phyloP scores from a whole-genome alignment of 352 stramenopile species.

The Globisporangium barbulae region DNA sequence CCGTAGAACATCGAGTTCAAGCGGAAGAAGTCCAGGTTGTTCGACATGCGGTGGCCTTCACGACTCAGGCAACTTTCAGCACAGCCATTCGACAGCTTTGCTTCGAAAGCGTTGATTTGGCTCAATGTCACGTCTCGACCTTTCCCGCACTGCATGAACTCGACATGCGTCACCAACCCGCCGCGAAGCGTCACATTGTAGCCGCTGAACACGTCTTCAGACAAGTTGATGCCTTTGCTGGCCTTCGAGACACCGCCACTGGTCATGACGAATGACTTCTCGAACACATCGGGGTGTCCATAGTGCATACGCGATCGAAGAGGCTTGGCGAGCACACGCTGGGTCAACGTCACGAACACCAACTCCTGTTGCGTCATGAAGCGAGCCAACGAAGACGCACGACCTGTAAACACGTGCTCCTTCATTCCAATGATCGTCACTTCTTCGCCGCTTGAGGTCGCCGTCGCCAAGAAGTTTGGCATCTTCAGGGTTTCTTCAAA shows the following conservation, averaged over 20 bases:
- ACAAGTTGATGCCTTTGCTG: constrained; percentile 87
- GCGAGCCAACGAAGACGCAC: constrained; percentile 78
- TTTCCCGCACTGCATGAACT: constrained; percentile 90
- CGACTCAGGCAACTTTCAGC: constrained; percentile 80
- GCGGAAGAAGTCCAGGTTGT: constrained; percentile 79
- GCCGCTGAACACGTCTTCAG: constrained; percentile 88
- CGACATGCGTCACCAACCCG: constrained; percentile 75
- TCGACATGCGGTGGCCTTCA: constrained; percentile 75
- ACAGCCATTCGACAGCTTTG: constrained; percentile 83
- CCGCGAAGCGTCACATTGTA: constrained; percentile 84
- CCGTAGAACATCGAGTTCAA: constrained; percentile 90
- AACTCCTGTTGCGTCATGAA: constrained; percentile 89
- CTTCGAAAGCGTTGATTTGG: constrained; percentile 89
- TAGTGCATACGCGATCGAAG: constrained; percentile 85
- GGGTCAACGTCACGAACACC: constrained; percentile 84
- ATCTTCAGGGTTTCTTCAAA: constrained; percentile 88
- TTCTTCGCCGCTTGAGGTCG: constrained; percentile 47
- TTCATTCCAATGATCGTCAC: constrained; percentile 89
- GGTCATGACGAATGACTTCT: constrained; percentile 85
- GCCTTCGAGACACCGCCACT: constrained; percentile 83
- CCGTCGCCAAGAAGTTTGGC: constrained; percentile 81
- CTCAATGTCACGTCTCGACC: constrained; percentile 83
- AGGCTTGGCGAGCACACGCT: constrained; percentile 78
- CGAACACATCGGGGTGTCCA: constrained; percentile 85
- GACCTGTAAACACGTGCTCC: constrained; percentile 85